phyloP scores from a whole-genome alignment of 345 rosid species.

The Rubroshorea leprosula region DNA sequence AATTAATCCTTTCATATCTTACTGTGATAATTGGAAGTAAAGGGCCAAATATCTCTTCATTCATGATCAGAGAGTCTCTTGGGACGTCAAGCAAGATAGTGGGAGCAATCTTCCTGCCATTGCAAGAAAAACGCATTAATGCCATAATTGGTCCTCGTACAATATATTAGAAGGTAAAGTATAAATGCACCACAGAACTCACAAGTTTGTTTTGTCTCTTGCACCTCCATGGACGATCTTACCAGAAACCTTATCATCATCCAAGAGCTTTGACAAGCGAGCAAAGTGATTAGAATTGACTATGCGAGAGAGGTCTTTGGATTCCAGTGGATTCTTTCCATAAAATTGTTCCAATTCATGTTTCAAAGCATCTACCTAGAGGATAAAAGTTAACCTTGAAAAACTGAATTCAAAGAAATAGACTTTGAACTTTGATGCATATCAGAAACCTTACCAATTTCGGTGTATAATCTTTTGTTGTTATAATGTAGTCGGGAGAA shows the following conservation, averaged over 20 bases:
- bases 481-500: conserved; percentile 78
- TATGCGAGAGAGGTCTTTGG: conserved; percentile 77
- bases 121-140: conserved; percentile 5
- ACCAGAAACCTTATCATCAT: conserved; percentile 75
- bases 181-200: conserved; percentile 28
- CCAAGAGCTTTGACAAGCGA: conserved; percentile 69
- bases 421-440: conserved; percentile 6
- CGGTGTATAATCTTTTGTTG: conserved; percentile 62
- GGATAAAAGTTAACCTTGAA: conserved; percentile 4
- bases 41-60: conserved; percentile 94
- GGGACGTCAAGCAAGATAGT: conserved; percentile 89
- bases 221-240: conserved; percentile 81
- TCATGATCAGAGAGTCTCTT: conserved; percentile 67
- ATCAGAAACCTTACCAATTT: conserved; percentile 56
- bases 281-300: conserved; percentile 75
- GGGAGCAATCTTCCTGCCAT: conserved; percentile 70
- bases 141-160: not conserved
- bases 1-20: conserved; percentile 14
- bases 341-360: conserved; percentile 59
- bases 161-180: not conserved
- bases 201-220: conserved; percentile 62
- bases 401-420: conserved; percentile 12
- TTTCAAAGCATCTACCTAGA: conserved; percentile 61
- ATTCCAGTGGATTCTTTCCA: conserved; percentile 71
- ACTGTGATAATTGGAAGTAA: conserved; percentile 81